These are phyloP conservation scores for Penicillium sp. DNA, from an alignment of 2,329 filamentous ascomycete species.

Conservation along the genomic window DNA sequence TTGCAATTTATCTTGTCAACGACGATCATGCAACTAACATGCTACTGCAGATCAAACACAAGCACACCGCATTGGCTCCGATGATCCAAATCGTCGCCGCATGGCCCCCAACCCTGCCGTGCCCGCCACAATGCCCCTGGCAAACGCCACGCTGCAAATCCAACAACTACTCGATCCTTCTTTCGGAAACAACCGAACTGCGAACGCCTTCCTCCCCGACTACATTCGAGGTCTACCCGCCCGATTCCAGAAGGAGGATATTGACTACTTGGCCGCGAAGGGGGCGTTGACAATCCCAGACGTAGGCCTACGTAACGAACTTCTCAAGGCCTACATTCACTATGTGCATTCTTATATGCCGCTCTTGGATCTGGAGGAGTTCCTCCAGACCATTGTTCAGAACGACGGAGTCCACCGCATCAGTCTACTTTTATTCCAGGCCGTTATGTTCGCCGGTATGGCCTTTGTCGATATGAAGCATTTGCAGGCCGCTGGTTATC, in stretches of 20 bases:
- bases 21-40: background rate
- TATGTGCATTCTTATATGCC: conserved; percentile 96
- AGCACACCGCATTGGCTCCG: conserved; percentile 48
- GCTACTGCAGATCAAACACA: conserved; percentile 33
- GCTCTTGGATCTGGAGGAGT: conserved; percentile 67
- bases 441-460: conserved; percentile 89
- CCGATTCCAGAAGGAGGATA: conserved; percentile 76
- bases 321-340: conserved; percentile 80
- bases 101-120: conserved; percentile 46
- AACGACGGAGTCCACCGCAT: conserved; percentile 70
- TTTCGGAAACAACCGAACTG: conserved; percentile 52
- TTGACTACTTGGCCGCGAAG: conserved; percentile 79
- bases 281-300: conserved; percentile 78
- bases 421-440: conserved; percentile 86
- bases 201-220: conserved; percentile 53
- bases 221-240: conserved; percentile 79
- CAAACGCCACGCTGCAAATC: conserved; percentile 36
- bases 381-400: conserved; percentile 57
- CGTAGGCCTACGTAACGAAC: conserved; percentile 69
- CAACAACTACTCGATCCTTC: conserved; percentile 41
- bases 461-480: conserved; percentile 82
- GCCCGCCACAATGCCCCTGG: conserved; percentile 38
- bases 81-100: conserved; percentile 45
- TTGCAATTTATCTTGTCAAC: background rate
- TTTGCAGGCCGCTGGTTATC: conserved; percentile 74